Conservation (phyloP, 257 asterid genomes). For the Ligustrum vulgare region DNA sequence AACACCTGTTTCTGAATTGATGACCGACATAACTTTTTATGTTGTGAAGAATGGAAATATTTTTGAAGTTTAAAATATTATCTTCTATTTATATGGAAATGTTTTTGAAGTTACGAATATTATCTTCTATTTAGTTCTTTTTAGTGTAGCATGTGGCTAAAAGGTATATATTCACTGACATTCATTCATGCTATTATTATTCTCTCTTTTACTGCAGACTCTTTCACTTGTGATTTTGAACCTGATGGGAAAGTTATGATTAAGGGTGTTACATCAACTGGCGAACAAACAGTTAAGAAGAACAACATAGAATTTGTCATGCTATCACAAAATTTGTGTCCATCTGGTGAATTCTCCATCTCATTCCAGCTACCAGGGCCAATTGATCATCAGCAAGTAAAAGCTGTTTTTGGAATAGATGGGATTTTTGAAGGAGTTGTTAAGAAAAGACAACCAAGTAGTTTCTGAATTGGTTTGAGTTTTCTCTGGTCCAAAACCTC, state of each 20-base stretch:
- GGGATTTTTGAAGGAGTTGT: conserved; percentile 51
- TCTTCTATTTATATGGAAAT: not conserved
- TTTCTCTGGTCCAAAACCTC: not conserved
- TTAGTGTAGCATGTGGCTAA: not conserved
- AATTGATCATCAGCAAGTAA: conserved; percentile 28
- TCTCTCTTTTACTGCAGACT: conserved; percentile 23
- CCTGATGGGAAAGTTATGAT: conserved; percentile 39
- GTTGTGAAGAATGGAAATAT: not conserved
- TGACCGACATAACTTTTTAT: not conserved
- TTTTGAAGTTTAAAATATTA: not conserved
- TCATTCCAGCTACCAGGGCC: conserved; percentile 53
- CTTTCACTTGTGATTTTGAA: conserved; percentile 39
- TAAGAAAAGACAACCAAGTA: conserved; percentile 25
- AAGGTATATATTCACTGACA: not conserved
- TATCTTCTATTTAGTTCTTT: not conserved
- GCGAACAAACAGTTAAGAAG: conserved; percentile 30
- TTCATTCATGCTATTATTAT: not conserved
- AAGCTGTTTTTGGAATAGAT: conserved; percentile 38
- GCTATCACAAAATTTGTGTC: conserved; percentile 46
- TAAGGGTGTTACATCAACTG: conserved; percentile 35
- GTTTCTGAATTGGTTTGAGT: not conserved
- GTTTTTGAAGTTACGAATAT: not conserved
- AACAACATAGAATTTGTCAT: conserved; percentile 40
- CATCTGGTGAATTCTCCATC: conserved; percentile 48
- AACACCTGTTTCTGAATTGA: not conserved